Conservation (phyloP, 2,329 filamentous ascomycete genomes). For the Pseudogymnoascus verrucosus region DNA sequence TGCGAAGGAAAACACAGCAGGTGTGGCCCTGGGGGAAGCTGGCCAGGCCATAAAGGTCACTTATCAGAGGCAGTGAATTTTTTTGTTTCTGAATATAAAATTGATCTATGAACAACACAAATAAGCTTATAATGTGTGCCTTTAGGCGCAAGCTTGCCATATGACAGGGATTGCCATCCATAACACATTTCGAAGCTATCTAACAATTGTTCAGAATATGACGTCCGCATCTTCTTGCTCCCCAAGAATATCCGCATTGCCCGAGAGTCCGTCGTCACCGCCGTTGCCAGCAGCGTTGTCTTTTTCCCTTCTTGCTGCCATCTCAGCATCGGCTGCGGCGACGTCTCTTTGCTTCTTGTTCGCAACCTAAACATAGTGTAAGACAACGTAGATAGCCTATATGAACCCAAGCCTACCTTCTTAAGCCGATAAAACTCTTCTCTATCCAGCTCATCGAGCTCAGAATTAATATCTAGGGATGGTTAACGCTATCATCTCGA, state of each 20-base stretch:
- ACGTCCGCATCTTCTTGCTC: constrained; percentile 76
- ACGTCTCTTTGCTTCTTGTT: constrained; percentile 75
- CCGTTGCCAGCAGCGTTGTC: constrained; percentile 33
- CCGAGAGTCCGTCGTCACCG: constrained; percentile 35
- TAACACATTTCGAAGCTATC: background rate
- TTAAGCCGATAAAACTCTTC: constrained; percentile 98
- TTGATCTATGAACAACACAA: background rate
- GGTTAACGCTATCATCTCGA: constrained; percentile 14
- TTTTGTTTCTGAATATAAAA: background rate
- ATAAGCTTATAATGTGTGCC: background rate
- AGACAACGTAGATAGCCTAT: background rate
- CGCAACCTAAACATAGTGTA: constrained; percentile 45
- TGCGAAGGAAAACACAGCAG: constrained; percentile 87
- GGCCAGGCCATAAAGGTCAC: constrained; percentile 85
- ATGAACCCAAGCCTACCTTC: constrained; percentile 46
- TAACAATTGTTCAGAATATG: constrained; percentile 55
- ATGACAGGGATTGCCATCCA: background rate
- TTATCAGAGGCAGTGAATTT: constrained; percentile 72
- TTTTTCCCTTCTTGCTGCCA: constrained; percentile 62
- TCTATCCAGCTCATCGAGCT: constrained; percentile 92
- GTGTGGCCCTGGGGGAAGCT: constrained; percentile 68
- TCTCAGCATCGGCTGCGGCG: constrained; percentile 63
- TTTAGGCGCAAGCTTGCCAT: background rate
- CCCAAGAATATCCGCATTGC: constrained; percentile 58
- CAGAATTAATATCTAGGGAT: constrained; percentile 82